Evolutionary conservation across 306 rosid species (phyloP).

Genomic region (Pyrus communis): DNA sequence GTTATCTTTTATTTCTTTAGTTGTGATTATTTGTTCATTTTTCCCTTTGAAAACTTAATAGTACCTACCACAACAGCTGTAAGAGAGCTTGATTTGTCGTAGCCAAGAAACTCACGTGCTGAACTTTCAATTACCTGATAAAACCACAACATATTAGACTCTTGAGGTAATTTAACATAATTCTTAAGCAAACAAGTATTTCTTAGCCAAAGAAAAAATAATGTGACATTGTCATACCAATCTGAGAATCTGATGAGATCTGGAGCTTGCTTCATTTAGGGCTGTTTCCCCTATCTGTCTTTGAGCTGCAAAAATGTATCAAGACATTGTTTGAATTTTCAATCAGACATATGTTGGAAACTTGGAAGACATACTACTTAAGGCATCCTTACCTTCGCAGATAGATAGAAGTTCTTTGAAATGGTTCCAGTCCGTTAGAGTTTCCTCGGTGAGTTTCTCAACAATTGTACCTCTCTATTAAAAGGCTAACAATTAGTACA

Average conservation of each 20-base stretch:
- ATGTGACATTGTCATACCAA: conserved; percentile 39
- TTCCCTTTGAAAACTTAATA: not conserved
- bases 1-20: conserved; percentile 12
- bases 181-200: not conserved
- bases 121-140: conserved; percentile 91
- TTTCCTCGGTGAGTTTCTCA: conserved; percentile 88
- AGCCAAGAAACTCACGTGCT: conserved; percentile 76
- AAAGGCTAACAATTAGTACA: conserved; percentile 24
- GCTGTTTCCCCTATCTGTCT: conserved; percentile 98
- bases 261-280: conserved; percentile 93
- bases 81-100: conserved; percentile 89
- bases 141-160: conserved; percentile 8
- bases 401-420: conserved; percentile 67
- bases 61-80: conserved; percentile 83
- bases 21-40: not conserved
- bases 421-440: conserved; percentile 74
- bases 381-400: conserved; percentile 65
- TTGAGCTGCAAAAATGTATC: conserved; percentile 56
- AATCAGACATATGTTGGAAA: conserved; percentile 5
- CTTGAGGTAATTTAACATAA: conserved; percentile 11
- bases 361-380: conserved; percentile 19
- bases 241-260: conserved; percentile 98
- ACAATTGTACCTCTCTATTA: conserved; percentile 91
- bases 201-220: not conserved
- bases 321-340: conserved; percentile 9